phyloP scores from a whole-genome alignment of 495 filamentous ascomycete species.

The Podospora fimiseda region DNA sequence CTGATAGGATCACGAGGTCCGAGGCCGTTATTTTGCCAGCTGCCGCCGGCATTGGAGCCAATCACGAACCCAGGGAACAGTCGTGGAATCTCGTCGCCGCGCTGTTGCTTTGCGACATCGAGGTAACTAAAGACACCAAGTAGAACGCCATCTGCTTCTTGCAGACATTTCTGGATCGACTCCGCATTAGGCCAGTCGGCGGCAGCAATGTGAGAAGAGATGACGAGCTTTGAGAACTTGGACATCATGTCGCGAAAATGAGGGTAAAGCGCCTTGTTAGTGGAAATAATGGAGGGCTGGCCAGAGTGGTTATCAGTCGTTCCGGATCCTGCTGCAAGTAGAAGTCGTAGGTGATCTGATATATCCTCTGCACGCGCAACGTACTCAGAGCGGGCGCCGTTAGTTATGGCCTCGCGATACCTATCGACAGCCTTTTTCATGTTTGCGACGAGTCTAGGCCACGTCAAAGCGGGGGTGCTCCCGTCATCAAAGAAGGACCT shows the following conservation, averaged over 20 bases:
- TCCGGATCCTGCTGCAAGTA: constrained; percentile 90
- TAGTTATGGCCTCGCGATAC: constrained; percentile 78
- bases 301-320: constrained; percentile 98
- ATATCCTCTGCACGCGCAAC: constrained; percentile 92
- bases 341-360: constrained; percentile 86
- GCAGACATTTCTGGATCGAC: constrained; percentile 85
- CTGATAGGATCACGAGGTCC: constrained; percentile 58
- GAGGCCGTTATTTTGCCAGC: constrained; percentile 89
- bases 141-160: constrained; percentile 92
- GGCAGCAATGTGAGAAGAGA: constrained; percentile 96
- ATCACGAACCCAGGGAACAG: constrained; percentile 86
- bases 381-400: constrained; percentile 77
- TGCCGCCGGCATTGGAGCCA: constrained; percentile 73
- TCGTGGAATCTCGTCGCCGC: constrained; percentile 82
- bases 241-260: constrained; percentile 99
- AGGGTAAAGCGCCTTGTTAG: constrained; percentile 91
- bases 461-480: constrained; percentile 66
- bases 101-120: constrained; percentile 85
- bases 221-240: constrained; percentile 93
- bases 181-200: constrained; percentile 86
- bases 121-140: constrained; percentile 92
- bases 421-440: constrained; percentile 83
- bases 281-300: constrained; percentile 97
- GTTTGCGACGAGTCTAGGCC: constrained; percentile 81
- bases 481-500: constrained; percentile 83